Evolutionary conservation across 345 rosid genomes (phyloP).

Genomic region (Murraya koenigii): DNA sequence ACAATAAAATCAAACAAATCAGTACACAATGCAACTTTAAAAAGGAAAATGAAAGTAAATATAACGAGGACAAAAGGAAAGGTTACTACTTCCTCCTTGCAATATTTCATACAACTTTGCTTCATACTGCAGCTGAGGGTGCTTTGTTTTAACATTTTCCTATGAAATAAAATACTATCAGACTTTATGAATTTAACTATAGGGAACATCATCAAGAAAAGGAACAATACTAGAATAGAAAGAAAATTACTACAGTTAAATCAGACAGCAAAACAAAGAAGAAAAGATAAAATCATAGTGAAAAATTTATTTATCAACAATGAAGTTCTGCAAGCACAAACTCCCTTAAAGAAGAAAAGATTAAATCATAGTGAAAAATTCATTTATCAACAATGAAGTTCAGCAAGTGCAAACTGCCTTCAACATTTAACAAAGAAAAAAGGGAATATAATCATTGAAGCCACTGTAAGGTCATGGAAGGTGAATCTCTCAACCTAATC

Average conservation of each 20-base stretch:
- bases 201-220: background rate
- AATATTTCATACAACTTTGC: slow-evolving; percentile 81
- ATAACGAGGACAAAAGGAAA: background rate
- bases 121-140: slow-evolving; percentile 87
- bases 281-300: background rate
- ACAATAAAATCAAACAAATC: background rate
- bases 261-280: background rate
- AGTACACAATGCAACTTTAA: background rate
- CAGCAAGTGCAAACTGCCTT: background rate
- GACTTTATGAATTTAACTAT: background rate
- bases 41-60: background rate
- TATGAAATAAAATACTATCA: slow-evolving; percentile 25
- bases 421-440: background rate
- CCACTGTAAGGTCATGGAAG: background rate
- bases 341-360: no score
- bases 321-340: background rate
- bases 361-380: background rate
- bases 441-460: background rate
- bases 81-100: slow-evolving; percentile 85
- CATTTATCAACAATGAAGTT: background rate
- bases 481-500: background rate
- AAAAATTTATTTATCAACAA: background rate
- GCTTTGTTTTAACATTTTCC: slow-evolving; percentile 93
- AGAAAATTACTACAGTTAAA: background rate
- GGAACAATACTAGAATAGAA: background rate